phyloP scores from a whole-genome alignment of 805 yeast species.

The Wickerhamiella alocasiicola region DNA sequence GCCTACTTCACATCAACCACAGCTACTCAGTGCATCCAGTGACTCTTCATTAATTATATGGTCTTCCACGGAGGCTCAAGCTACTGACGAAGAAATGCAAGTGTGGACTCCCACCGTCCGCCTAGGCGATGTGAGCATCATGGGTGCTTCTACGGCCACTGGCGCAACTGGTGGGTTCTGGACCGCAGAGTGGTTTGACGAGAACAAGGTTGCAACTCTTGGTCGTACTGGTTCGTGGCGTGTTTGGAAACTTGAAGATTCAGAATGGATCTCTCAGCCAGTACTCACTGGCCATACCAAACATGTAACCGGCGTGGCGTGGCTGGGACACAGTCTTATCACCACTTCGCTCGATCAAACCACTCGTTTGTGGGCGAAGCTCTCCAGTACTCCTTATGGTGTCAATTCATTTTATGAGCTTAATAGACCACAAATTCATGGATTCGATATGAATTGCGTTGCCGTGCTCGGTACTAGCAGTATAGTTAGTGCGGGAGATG shows the following conservation, averaged over 20 bases:
- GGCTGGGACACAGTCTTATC: conserved; percentile 50
- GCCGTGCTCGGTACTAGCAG: conserved; percentile 45
- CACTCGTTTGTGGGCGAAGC: conserved; percentile 60
- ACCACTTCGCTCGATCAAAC: conserved; percentile 89
- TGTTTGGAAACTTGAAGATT: conserved; percentile 39
- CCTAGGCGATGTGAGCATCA: conserved; percentile 83
- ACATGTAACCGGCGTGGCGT: conserved; percentile 64
- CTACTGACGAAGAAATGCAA: conserved; percentile 27
- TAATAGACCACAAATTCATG: conserved; percentile 96
- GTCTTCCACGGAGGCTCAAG: conserved; percentile 77
- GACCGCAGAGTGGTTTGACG: conserved; percentile 57
- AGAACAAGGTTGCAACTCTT: conserved; percentile 46
- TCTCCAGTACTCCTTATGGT: conserved; percentile 18
- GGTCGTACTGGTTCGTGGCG: conserved; percentile 93
- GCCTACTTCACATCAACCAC: conserved; percentile 37
- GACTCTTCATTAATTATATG: conserved; percentile 90
- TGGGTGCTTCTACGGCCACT: conserved; percentile 97
- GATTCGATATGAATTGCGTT: conserved; percentile 86
- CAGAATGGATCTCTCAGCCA: conserved; percentile 25
- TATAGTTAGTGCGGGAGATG: conserved; percentile 93
- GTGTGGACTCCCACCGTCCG: conserved; percentile 77
- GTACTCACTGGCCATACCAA: conserved; percentile 68
- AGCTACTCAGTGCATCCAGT: conserved; percentile 73
- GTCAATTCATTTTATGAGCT: conserved; percentile 68
- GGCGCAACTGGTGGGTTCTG: conserved; percentile 78